Conservation (phyloP, 2,329 filamentous ascomycete species). For the Westerdykella sp. region DNA sequence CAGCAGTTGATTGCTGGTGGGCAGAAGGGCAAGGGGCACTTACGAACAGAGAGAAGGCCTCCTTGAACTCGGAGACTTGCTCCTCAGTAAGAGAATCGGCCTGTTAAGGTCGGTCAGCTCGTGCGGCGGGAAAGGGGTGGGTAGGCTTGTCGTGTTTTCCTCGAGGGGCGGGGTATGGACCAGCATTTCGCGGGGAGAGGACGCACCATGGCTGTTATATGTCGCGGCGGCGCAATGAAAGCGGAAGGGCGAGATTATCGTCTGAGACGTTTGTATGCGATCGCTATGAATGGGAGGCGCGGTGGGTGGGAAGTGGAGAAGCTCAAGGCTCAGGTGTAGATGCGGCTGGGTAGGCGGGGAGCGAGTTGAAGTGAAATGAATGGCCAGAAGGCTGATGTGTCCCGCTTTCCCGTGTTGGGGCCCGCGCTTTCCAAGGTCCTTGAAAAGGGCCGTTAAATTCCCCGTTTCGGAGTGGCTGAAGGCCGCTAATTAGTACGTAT, state of each 20-base stretch:
- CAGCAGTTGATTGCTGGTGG: constrained; percentile 12
- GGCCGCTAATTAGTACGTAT: not conserved
- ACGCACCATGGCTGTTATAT: constrained; percentile 34
- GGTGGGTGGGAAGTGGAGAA: constrained; percentile 4
- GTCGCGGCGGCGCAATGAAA: not conserved
- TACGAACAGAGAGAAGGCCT: constrained; percentile 99
- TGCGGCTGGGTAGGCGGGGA: constrained; percentile 3
- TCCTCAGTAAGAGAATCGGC: constrained; percentile 98
- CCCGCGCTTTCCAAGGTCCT: not conserved
- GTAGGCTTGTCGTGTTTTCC: constrained; percentile 24
- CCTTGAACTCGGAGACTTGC: constrained; percentile 99
- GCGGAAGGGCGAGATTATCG: constrained; percentile 5
- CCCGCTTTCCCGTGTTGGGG: not conserved
- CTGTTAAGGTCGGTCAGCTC: constrained; percentile 46
- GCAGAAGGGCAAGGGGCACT: constrained; percentile 42
- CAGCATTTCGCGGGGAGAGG: constrained; percentile 9
- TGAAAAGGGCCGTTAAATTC: not conserved
- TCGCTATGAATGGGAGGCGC: constrained; percentile 1
- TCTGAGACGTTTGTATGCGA: constrained; percentile 1
- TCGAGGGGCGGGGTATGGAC: constrained; percentile 33
- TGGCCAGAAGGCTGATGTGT: constrained; percentile 2
- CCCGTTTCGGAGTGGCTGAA: not conserved
- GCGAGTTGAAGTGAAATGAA: constrained; percentile 3
- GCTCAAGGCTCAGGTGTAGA: not conserved
- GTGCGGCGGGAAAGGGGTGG: constrained; percentile 3